phyloP scores from a whole-genome alignment of 2,329 filamentous ascomycete genomes.

The Ceratocystis colombiana region DNA sequence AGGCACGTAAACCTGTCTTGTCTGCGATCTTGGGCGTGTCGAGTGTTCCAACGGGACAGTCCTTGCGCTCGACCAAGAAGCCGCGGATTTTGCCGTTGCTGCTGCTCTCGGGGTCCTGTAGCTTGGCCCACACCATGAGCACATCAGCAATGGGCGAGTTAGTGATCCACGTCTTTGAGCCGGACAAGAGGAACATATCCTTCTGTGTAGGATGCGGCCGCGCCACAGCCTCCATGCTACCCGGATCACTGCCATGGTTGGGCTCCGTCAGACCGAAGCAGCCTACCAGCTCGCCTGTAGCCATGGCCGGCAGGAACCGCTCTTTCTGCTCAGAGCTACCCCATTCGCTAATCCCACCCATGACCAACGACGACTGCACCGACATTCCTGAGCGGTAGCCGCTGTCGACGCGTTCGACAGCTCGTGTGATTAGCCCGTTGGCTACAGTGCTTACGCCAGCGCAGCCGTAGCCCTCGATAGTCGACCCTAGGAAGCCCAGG shows the following conservation, averaged over 20 bases:
- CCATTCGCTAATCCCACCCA: slow-evolving; percentile 85
- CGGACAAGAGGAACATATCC: slow-evolving; percentile 68
- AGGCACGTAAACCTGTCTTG: slow-evolving; percentile 88
- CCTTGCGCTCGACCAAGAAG: slow-evolving; percentile 75
- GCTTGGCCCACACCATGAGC: slow-evolving; percentile 82
- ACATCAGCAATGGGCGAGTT: slow-evolving; percentile 85
- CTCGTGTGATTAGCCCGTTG: slow-evolving; percentile 78
- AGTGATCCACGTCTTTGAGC: slow-evolving; percentile 90
- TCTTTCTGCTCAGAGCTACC: slow-evolving; percentile 82
- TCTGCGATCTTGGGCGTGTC: slow-evolving; percentile 88
- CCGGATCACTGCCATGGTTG: slow-evolving; percentile 85
- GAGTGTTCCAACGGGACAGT: slow-evolving; percentile 77
- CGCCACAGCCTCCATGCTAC: slow-evolving; percentile 81
- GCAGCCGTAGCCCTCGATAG: slow-evolving; percentile 78
- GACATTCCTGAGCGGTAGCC: slow-evolving; percentile 90
- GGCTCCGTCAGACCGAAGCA: slow-evolving; percentile 88
- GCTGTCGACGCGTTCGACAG: slow-evolving; percentile 82
- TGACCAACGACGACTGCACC: slow-evolving; percentile 83
- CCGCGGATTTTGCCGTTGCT: slow-evolving; percentile 82
- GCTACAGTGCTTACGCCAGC: slow-evolving; percentile 81
- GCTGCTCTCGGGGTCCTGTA: slow-evolving; percentile 46
- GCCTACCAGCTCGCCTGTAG: slow-evolving; percentile 70
- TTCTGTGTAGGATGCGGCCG: slow-evolving; percentile 74
- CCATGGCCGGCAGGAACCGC: slow-evolving; percentile 67
- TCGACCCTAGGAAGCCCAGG: slow-evolving; percentile 76